Percentiles rank a stretch among this genome's conserved stretches.
Evolutionary conservation across 257 asterid genomes (phyloP).

Genomic region (Lithospermum erythrorhizon): DNA sequence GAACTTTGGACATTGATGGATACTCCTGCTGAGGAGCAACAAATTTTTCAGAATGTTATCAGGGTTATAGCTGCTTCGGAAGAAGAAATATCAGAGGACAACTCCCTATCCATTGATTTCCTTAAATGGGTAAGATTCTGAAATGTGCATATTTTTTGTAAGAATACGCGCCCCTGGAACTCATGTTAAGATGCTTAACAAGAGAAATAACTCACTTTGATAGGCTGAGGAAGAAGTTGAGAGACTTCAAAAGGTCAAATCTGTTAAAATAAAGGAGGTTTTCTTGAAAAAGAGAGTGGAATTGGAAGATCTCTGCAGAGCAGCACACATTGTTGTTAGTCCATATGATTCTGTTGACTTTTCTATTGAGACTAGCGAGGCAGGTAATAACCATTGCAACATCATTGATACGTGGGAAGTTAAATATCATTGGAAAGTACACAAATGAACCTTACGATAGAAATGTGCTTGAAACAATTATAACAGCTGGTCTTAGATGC

Average conservation of each 20-base stretch:
- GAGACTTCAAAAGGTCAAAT: constrained; percentile 60
- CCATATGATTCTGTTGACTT: constrained; percentile 28
- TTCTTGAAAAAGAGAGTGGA: constrained; percentile 49
- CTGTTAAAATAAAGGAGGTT: constrained; percentile 56
- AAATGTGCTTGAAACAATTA: background rate
- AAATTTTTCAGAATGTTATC: constrained; percentile 47
- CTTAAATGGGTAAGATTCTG: constrained; percentile 32
- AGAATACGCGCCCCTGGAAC: background rate
- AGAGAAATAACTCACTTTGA: constrained; percentile 11
- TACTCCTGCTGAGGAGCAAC: constrained; percentile 66
- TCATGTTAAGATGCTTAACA: background rate
- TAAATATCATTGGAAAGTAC: too few relatives aligned
- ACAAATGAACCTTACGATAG: too few relatives aligned
- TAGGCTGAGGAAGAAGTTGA: constrained; percentile 75
- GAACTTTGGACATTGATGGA: constrained; percentile 94
- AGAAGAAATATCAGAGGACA: constrained; percentile 58
- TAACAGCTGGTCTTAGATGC: background rate
- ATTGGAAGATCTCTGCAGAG: constrained; percentile 61
- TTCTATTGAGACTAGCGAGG: constrained; percentile 53
- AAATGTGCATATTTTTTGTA: background rate
- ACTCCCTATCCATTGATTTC: constrained; percentile 43
- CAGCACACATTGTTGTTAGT: constrained; percentile 59
- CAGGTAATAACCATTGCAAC: constrained; percentile 32
- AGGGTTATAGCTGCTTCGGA: constrained; percentile 57
- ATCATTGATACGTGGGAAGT: too few relatives aligned